Conservation (phyloP, 768 basidiomycete genomes). For the Tephrocybe sp. region DNA sequence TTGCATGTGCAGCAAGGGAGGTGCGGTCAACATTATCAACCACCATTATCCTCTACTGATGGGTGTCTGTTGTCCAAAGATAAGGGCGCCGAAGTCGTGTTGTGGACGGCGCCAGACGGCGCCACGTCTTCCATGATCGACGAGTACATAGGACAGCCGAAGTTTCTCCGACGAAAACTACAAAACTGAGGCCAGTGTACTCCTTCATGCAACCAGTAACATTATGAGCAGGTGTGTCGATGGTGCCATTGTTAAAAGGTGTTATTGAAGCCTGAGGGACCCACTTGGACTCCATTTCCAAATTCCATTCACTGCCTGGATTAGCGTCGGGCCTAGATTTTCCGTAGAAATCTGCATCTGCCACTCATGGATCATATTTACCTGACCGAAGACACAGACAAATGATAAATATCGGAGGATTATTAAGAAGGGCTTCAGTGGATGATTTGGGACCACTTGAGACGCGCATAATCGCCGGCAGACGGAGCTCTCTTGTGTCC, state of each 20-base stretch:
- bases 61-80: slow-evolving; percentile 47
- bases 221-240: slow-evolving; percentile 19
- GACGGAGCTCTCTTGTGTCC: no score
- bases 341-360: background rate
- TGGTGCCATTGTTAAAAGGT: background rate
- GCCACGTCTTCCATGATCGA: no score
- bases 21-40: no score
- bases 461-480: no score
- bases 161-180: slow-evolving; percentile 51
- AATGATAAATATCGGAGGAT: no score
- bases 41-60: no score
- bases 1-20: no score
- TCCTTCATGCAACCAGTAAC: slow-evolving; percentile 54
- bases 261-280: slow-evolving; percentile 18
- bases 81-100: slow-evolving; percentile 28
- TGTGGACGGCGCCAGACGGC: background rate
- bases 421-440: no score
- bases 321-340: slow-evolving; percentile 48
- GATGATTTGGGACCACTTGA: no score
- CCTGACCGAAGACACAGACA: no score
- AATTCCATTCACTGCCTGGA: slow-evolving; percentile 48
- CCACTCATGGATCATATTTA: background rate
- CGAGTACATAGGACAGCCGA: no score
- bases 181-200: slow-evolving; percentile 25
- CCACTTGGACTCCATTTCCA: slow-evolving; percentile 52